Evolutionary conservation across 2,329 filamentous ascomycete species (phyloP).

Genomic region (Colletotrichum scovillei): DNA sequence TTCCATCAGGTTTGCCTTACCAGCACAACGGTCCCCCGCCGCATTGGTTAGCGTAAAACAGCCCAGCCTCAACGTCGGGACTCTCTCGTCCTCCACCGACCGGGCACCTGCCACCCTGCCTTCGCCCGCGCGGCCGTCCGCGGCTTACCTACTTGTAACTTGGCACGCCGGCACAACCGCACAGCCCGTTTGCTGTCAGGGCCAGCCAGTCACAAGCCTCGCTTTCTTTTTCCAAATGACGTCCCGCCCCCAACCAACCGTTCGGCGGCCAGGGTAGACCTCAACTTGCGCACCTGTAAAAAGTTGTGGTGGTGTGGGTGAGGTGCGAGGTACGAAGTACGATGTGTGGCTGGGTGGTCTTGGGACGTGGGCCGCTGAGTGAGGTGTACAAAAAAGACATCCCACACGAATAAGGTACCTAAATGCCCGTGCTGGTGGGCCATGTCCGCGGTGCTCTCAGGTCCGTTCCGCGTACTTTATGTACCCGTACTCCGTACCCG

Average conservation of each 20-base stretch:
- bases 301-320: background rate
- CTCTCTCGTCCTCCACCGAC: background rate
- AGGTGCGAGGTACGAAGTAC: background rate
- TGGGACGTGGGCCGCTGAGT: slow-evolving; percentile 6
- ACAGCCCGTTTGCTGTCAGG: slow-evolving; percentile 22
- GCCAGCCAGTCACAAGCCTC: slow-evolving; percentile 15
- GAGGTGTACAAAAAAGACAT: slow-evolving; percentile 23
- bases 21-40: background rate
- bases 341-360: slow-evolving; percentile 21
- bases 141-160: slow-evolving; percentile 25
- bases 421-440: too few relatives aligned
- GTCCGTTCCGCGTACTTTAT: background rate
- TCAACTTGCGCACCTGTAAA: too few relatives aligned
- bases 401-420: background rate
- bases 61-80: slow-evolving; percentile 1
- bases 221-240: slow-evolving; percentile 16
- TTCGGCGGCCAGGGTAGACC: background rate
- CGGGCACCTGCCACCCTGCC: slow-evolving; percentile 18
- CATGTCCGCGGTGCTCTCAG: background rate
- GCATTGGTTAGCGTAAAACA: background rate
- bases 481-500: background rate
- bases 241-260: slow-evolving; percentile 28
- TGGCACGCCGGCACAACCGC: background rate
- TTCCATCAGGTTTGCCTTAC: background rate
- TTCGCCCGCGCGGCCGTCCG: slow-evolving; percentile 8